A percentile compares a stretch with the other conserved stretches of the same genome.
These are phyloP conservation scores for Boletus reticuloceps DNA, from an alignment of 768 basidiomycete genomes.

Conservation along the genomic window DNA sequence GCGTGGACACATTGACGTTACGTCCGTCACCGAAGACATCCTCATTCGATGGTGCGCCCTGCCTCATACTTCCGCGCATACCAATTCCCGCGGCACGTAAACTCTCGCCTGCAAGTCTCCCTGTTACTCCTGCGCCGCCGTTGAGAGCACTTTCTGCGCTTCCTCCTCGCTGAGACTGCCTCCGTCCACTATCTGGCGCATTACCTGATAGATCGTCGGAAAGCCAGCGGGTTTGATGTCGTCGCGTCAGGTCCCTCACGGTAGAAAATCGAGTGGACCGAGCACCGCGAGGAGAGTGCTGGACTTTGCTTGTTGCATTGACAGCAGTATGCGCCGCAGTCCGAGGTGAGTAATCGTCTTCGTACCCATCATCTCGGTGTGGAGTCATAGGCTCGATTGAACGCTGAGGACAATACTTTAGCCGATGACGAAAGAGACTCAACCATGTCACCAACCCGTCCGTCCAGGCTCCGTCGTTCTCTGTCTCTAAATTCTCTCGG, in stretches of 20 bases:
- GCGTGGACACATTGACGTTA: conserved; percentile 16
- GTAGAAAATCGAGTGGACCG: conserved; percentile 41
- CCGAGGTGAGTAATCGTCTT: conserved; percentile 22
- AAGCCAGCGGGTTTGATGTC: conserved; percentile 53
- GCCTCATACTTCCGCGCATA: conserved; percentile 32
- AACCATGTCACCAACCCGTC: conserved; percentile 34
- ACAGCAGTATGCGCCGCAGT: conserved; percentile 22
- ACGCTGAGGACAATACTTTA: conserved; percentile 21
- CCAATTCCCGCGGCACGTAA: conserved; percentile 69
- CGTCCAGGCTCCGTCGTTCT: conserved; percentile 38
- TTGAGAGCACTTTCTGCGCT: conserved; percentile 67
- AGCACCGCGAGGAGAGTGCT: conserved; percentile 29
- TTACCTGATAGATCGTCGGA: conserved; percentile 45
- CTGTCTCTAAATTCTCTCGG: conserved; percentile 47
- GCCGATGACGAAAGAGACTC: neutral
- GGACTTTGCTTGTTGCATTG: conserved; percentile 20
- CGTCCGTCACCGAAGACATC: conserved; percentile 35
- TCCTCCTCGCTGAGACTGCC: conserved; percentile 59
- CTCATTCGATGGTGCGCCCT: conserved; percentile 29
- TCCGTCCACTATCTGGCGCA: conserved; percentile 37
- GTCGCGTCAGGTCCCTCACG: conserved; percentile 46
- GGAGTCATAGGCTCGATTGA: conserved; percentile 41
- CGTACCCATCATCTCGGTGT: conserved; percentile 25
- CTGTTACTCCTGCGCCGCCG: conserved; percentile 39
- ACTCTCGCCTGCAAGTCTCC: conserved; percentile 63